Base-by-base conservation (phyloP, 495 filamentous ascomycete species). In the Bathelium albidoporum region DNA sequence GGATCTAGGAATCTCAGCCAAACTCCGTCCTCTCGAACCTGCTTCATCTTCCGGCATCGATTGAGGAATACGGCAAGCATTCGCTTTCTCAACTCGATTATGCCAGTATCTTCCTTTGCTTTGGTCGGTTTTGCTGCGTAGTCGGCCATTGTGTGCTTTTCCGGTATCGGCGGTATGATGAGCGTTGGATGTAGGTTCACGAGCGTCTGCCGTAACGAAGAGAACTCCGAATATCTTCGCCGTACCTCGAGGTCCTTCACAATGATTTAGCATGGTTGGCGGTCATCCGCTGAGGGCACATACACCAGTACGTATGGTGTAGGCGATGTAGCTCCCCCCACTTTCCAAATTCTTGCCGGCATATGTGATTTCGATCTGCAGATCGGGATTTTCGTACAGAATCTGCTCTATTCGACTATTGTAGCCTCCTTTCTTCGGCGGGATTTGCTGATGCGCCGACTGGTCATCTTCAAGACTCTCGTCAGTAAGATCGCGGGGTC, bases 1-100 rank as follows among this genome's bases (percentile, higher is more conserved):
- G 94, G 93, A 70, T 98, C 94, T 12, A 98, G 79, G 71, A 98
- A 98, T 65, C 90, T 88, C 90, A 93, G 96, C 85, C 91, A 95
- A 16, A 97, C 91, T 7, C 91, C 93, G 72, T 97, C 95, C 62
- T 95, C 89, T 32, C 89, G 83, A 41, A 98, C 86, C 64, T 96
- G 90, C 69, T 91, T 88, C 94, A 97, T 97, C 65, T 82, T 81
- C 52, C 90, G 82, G 74, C 94, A 98, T 34, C 94, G 82, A 70
- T 98, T 97, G 34, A 98, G 72, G 69, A 98, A 98, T 3, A 97
- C 92, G 32, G 87, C 86, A 43, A 98, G 74, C 94, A 98, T 98
- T 62, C 94, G 87, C 73, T 97, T 97, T 59, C 94, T 83, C 43
- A 96, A 80, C 66, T 98, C 94, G 63, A 98, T 98, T 52, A 97